Conservation (phyloP, 352 stramenopile species). For the Globisporangium emineosum region DNA sequence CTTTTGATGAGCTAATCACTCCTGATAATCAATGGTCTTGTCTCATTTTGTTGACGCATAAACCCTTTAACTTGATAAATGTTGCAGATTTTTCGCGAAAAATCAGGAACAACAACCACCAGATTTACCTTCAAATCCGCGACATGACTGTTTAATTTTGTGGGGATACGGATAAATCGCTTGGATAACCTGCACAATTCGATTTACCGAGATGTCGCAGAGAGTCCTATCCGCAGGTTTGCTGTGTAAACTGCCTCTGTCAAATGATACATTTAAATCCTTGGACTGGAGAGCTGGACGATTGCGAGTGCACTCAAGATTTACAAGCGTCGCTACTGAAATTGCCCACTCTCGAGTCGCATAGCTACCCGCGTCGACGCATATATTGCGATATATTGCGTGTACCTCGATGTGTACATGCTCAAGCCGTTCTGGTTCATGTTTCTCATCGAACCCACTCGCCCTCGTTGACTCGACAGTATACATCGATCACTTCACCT, state of each 20-base stretch:
- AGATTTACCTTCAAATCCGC: neutral
- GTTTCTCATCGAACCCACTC: neutral
- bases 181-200: neutral
- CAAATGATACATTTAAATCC: neutral
- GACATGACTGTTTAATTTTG: neutral
- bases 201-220: neutral
- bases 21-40: neutral
- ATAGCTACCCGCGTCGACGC: neutral
- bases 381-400: neutral
- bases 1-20: slow-evolving; percentile 7
- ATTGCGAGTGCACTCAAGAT: neutral
- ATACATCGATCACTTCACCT: neutral
- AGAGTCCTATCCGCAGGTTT: neutral
- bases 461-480: neutral
- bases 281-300: neutral
- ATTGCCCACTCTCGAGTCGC: neutral
- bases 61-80: neutral
- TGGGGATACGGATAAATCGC: neutral
- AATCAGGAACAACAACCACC: neutral
- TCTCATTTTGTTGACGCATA: neutral
- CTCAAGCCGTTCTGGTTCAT: neutral
- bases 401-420: neutral
- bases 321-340: neutral
- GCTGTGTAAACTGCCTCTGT: neutral
- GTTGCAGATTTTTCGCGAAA: neutral